Evolutionary conservation across 345 rosid genomes (phyloP).

Genomic region (Salix dunnii): DNA sequence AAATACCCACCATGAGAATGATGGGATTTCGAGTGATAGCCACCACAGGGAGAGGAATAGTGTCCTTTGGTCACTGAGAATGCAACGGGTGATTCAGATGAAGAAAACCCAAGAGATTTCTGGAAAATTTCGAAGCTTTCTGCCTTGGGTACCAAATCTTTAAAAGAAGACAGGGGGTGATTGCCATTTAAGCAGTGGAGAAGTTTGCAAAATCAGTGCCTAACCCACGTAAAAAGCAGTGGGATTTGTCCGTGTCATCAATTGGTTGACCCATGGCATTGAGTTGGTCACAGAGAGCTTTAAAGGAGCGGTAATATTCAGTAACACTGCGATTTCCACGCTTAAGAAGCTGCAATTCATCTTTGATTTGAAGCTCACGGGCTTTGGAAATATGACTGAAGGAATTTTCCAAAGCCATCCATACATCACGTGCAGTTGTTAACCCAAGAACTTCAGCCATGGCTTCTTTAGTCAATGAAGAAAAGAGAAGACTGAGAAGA

Average conservation of each 20-base stretch:
- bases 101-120: neutral
- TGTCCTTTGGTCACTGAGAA: neutral
- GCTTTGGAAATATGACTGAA: neutral
- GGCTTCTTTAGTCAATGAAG: neutral
- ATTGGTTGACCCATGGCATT: neutral
- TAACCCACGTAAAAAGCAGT: neutral
- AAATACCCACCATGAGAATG: too few relatives aligned
- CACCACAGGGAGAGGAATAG: neutral
- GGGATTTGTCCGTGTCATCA: neutral
- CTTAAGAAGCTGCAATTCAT: neutral
- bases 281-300: neutral
- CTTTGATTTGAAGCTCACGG: neutral
- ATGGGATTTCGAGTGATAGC: too few relatives aligned
- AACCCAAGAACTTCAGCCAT: neutral
- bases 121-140: neutral
- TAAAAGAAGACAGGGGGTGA: neutral
- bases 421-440: neutral
- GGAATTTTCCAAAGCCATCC: neutral
- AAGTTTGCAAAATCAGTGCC: neutral
- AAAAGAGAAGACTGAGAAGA: neutral
- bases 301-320: neutral
- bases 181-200: neutral
- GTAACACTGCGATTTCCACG: neutral
- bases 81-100: neutral
- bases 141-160: neutral